Evolutionary conservation across 768 basidiomycete species (phyloP).

Genomic region (Paxillus rubicundulus): DNA sequence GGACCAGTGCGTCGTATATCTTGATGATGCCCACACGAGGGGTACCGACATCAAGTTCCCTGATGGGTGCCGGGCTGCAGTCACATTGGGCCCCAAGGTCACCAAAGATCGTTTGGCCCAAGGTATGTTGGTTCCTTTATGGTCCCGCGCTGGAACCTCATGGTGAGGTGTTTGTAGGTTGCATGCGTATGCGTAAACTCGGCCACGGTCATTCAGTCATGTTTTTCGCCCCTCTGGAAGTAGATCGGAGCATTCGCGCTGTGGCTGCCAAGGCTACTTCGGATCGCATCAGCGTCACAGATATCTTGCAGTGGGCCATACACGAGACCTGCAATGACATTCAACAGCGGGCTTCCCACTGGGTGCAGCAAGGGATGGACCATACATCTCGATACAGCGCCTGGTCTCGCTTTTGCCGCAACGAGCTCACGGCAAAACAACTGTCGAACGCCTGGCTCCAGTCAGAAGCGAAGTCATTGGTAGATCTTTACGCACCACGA

Average conservation of each 20-base stretch:
- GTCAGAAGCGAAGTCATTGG: conserved; percentile 38
- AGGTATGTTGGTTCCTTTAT: conserved; percentile 18
- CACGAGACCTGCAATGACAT: conserved; percentile 43
- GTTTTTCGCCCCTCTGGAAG: conserved; percentile 45
- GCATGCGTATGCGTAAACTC: conserved; percentile 53
- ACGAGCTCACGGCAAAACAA: neutral
- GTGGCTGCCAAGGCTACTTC: conserved; percentile 10
- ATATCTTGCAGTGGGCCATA: conserved; percentile 47
- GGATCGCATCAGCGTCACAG: conserved; percentile 13
- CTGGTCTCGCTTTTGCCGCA: conserved; percentile 15
- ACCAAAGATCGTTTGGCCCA: conserved; percentile 37
- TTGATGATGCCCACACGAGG: conserved; percentile 40
- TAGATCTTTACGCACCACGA: conserved; percentile 32
- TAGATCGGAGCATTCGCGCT: conserved; percentile 37
- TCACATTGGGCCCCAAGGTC: conserved; percentile 38
- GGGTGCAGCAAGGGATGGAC: conserved; percentile 39
- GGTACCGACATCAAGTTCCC: conserved; percentile 41
- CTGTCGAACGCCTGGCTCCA: conserved; percentile 36
- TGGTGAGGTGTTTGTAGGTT: conserved; percentile 31
- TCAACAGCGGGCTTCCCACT: conserved; percentile 37
- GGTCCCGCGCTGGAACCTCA: neutral
- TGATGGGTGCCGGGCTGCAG: conserved; percentile 32
- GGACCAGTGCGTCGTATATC: conserved; percentile 36
- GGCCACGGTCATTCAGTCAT: conserved; percentile 47
- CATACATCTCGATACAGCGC: conserved; percentile 13